phyloP scores from a whole-genome alignment of 805 yeast species.

The Hanseniaspora thailandica region DNA sequence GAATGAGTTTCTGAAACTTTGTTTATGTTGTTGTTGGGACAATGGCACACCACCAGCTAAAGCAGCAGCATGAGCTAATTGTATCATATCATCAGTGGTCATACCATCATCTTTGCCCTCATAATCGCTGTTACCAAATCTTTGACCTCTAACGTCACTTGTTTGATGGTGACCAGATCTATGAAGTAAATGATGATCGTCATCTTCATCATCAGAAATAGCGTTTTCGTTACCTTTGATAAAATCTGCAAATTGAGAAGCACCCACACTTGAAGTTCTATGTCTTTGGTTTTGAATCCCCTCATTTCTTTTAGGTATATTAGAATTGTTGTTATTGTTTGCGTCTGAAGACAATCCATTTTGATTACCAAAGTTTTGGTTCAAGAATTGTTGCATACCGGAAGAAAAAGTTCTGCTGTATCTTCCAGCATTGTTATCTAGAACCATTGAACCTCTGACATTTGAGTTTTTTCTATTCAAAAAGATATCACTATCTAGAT shows the following conservation, averaged over 20 bases:
- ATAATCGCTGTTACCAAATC: neutral
- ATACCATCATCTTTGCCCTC: slow-evolving; percentile 6
- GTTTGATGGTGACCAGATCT: neutral
- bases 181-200: slow-evolving; percentile 1
- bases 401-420: slow-evolving; percentile 15
- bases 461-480: slow-evolving; percentile 27
- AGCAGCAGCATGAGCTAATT: slow-evolving; percentile 19
- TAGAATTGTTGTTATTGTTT: slow-evolving; percentile 10
- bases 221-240: slow-evolving; percentile 14
- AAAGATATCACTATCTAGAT: slow-evolving; percentile 27
- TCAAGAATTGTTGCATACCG: slow-evolving; percentile 14
- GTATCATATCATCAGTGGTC: slow-evolving; percentile 14
- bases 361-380: slow-evolving; percentile 9
- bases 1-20: slow-evolving; percentile 13
- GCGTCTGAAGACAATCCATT: neutral
- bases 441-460: slow-evolving; percentile 22
- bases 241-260: slow-evolving; percentile 12
- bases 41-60: slow-evolving; percentile 16
- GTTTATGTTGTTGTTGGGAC: slow-evolving; percentile 7
- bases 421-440: slow-evolving; percentile 6
- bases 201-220: slow-evolving; percentile 15
- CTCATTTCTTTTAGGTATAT: neutral
- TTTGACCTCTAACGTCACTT: neutral
- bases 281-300: neutral
- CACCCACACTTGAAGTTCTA: slow-evolving; percentile 2